Base-by-base conservation (phyloP, 1,139 yeast genomes). In the Debaryomyces fabryi region DNA sequence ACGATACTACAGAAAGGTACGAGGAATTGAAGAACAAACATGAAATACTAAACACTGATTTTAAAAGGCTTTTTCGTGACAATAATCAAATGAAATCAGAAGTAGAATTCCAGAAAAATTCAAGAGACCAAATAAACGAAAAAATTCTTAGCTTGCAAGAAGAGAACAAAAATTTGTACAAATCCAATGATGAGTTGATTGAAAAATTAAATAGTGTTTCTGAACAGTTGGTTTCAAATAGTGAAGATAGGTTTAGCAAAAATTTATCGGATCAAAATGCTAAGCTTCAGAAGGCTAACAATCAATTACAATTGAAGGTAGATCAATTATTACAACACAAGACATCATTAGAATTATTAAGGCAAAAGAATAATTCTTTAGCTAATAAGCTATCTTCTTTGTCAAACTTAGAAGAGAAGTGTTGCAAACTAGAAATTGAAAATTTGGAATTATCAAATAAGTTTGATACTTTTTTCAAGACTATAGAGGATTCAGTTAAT, bases 351-450 rank as follows among this genome's bases (percentile, higher is more conserved):
- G 79, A 74, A 51, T 50, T 76, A 21, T 59, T 75, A 41, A 71
- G 67, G 49, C 79, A 72, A 50, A 74, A 74, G 52, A 73, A 71
- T 45, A 48, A 58, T 1, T 57, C 74, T 0, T 61, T 75, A 33
- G 38, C 50, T 30, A 62, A 65, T 13, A 80, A 78, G 52, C 47
- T 85, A 8, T 59, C 64, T 6, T 65, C 66, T 10, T 63, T 78
- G 46, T 81, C 79, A 37, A 64, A 63, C 0, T 55, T 81, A 3
- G 79, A 83, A 49, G 76, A 74, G 41, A 73, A 75, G 44, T 72
- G 72, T 13, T 78, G 81, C 36, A 76, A 76, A 12, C 59, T 82
- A 16, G 85, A 84, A 54, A 63, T 85, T 39, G 81, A 82, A 52
- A 68, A 82, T 49, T 63, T 82, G 16, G 74, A 76, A 32, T 60